Evolutionary conservation across 352 stramenopile species (phyloP), one percentile per base, ranked within the genome.

Genomic region (Phytophthora europaea): DNA sequence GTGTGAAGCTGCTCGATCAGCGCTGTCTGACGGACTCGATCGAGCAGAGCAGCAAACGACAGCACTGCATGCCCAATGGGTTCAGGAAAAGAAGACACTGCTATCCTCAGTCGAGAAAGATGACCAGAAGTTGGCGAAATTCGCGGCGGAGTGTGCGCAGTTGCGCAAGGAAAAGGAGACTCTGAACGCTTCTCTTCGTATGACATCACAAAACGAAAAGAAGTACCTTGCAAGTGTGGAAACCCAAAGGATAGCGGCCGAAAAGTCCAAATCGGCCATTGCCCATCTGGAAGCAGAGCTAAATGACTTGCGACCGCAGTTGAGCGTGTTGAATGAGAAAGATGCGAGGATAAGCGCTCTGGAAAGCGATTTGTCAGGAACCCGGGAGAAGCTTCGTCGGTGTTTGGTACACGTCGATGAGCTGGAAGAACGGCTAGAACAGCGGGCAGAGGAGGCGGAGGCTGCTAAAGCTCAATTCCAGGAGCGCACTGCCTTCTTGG

Each of bases 1-100:
- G 2, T 83, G 79, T 8, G 77, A 91, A 50, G 52, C 75, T 15
- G 73, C 89, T 36, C 77, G 84, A 5, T 52, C 67, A 5, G 81
- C 79, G 26, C 59, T 94, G 6, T 80, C 80, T 0, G 75, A 76
- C 6, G 81, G 80, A 7, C 61, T 94, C 2, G 75, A 86, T 52
- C 70, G 76, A 52, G 84, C 79, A 20, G 81, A 94, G 53, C 34
- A 89, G 40, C 81, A 94, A 34, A 75, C 89, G 2, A 81, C 74
- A 2, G 74, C 72, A 15, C 62, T 91, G 10, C 84, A 90, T 56
- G 76, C 77, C 2, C 81, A 93, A 43, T 94, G 84, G 84, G 70
- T 83, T 3, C 68, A 88, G 40, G 87, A 93, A 70, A 94, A 92
- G 70, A 68, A 79, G 2, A 68, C 85, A 52, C 51, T 92, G 52